phyloP scores from a whole-genome alignment of 2,329 filamentous ascomycete genomes.

The Fusarium equiseti region DNA sequence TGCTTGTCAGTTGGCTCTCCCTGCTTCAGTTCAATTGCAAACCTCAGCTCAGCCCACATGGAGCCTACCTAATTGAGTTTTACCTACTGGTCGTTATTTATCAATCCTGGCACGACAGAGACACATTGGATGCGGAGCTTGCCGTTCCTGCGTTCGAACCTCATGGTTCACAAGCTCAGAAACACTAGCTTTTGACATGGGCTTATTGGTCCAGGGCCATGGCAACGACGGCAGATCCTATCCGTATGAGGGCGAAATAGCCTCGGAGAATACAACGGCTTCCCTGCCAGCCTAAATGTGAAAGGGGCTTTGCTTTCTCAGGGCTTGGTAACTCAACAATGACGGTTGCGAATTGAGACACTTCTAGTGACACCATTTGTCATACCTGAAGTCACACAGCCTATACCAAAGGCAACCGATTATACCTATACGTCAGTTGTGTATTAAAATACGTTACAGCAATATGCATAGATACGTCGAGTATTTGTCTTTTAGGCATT shows the following conservation, averaged over 20 bases:
- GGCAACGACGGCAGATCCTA: conserved; percentile 36
- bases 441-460: conserved; percentile 8
- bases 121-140: neutral
- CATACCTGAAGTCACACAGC: conserved; percentile 2
- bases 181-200: conserved; percentile 24
- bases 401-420: conserved; percentile 2
- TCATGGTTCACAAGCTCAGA: conserved; percentile 14
- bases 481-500: conserved; percentile 12
- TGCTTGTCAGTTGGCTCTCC: neutral
- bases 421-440: conserved; percentile 11
- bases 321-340: conserved; percentile 15
- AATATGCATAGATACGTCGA: conserved; percentile 18
- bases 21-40: neutral
- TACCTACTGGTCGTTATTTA: neutral
- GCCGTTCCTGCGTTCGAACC: neutral
- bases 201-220: conserved; percentile 11
- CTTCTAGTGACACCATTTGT: conserved; percentile 9
- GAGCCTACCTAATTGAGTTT: conserved; percentile 1
- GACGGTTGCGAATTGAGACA: conserved; percentile 3
- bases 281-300: conserved; percentile 38
- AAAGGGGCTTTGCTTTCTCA: conserved; percentile 35
- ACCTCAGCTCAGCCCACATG: neutral
- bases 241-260: conserved; percentile 31
- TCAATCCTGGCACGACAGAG: neutral
- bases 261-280: conserved; percentile 37